Percentiles rank a stretch among this genome's conserved stretches.
Evolutionary conservation across 805 yeast genomes (phyloP).

Genomic region (Myxozyma neotropica): DNA sequence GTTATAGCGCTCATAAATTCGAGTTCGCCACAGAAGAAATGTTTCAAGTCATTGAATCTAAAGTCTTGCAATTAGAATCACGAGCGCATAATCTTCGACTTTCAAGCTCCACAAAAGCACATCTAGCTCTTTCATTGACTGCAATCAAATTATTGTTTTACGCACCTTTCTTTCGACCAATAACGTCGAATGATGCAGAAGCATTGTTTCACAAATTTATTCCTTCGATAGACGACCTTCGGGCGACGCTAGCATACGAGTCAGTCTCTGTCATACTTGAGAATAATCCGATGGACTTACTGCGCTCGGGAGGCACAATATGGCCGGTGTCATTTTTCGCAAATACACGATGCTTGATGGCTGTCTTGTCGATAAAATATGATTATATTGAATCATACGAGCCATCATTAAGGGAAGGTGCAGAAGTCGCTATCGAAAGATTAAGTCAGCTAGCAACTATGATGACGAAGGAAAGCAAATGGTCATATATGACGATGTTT

Average conservation of each 20-base stretch:
- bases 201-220: slow-evolving; percentile 12
- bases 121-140: slow-evolving; percentile 5
- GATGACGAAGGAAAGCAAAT: slow-evolving; percentile 13
- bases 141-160: slow-evolving; percentile 18
- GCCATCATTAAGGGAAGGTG: slow-evolving; percentile 3
- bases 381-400: slow-evolving; percentile 12
- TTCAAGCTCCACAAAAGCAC: slow-evolving; percentile 8
- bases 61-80: slow-evolving; percentile 2
- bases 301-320: slow-evolving; percentile 14
- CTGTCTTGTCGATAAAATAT: slow-evolving; percentile 15
- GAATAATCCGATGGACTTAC: slow-evolving; percentile 11
- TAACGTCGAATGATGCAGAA: slow-evolving; percentile 3
- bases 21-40: slow-evolving; percentile 9
- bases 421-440: slow-evolving; percentile 11
- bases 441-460: slow-evolving; percentile 8
- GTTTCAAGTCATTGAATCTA: slow-evolving; percentile 7
- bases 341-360: slow-evolving; percentile 15
- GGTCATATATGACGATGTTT: slow-evolving; percentile 20
- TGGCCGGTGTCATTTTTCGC: slow-evolving; percentile 16
- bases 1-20: slow-evolving; percentile 12
- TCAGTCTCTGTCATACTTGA: slow-evolving; percentile 4
- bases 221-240: slow-evolving; percentile 13
- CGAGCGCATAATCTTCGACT: slow-evolving; percentile 4
- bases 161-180: slow-evolving; percentile 19
- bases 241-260: slow-evolving; percentile 12